These are phyloP conservation scores for Oryza officinalis DNA, from an alignment of 176 grass and related monocot species.

Conservation along the genomic window DNA sequence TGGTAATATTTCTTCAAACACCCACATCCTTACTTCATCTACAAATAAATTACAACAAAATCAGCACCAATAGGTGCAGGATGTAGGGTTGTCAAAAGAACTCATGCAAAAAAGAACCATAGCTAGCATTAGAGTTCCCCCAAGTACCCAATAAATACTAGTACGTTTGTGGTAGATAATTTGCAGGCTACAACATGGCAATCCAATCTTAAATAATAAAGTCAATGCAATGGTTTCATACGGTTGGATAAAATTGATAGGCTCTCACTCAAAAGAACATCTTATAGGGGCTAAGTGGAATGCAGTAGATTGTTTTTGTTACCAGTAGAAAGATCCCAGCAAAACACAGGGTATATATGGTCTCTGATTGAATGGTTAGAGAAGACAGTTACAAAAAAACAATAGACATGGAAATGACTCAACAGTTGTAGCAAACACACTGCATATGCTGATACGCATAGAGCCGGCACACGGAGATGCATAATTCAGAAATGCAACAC, in stretches of 20 bases:
- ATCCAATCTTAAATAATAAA: neutral
- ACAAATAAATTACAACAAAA: neutral
- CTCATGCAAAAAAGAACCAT: neutral
- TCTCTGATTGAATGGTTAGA: neutral
- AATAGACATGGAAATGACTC: neutral
- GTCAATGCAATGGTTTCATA: neutral
- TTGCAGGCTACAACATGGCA: neutral
- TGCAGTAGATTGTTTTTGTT: neutral
- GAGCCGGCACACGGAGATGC: neutral
- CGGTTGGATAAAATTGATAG: neutral
- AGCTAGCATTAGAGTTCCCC: neutral
- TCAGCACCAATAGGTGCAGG: neutral
- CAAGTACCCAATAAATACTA: neutral
- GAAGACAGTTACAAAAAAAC: neutral
- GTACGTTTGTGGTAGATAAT: neutral
- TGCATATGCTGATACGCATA: neutral
- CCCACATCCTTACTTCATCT: conserved; percentile 99
- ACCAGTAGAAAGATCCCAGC: neutral
- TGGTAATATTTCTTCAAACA: conserved; percentile 80
- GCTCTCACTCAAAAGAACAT: neutral
- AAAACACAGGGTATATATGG: neutral
- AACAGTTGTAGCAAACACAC: neutral
- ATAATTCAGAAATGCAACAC: neutral
- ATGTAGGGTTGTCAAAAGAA: neutral
- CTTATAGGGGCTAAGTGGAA: neutral